Evolutionary conservation across 208 protist species (phyloP), one percentile per base, ranked within the genome.

Genomic region (Acanthamoeba lugdunensis): DNA sequence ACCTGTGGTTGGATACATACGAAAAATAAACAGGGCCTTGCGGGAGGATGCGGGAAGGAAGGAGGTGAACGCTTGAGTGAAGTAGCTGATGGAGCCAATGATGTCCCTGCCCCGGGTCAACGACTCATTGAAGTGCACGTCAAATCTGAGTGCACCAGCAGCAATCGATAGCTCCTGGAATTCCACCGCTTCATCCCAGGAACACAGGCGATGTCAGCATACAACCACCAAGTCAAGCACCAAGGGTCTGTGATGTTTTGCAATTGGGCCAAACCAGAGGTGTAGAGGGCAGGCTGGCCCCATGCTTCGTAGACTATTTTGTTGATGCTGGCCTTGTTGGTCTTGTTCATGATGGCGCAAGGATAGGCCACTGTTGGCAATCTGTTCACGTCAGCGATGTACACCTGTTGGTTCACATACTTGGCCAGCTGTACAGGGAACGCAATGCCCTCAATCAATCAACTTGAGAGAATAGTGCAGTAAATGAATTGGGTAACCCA

Each of bases 91-190:
- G 11, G 73, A n/a, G 4, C 71, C 77, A 0, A 48, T 21, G 2
- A 85, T 58, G 77, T 94, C 92, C 54, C 56, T 33, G 33, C 77
- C 71, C 6, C 71, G 30, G 7, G 92, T 90, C 6, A 94, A 23
- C 18, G 77, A 81, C 16, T 88, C 18, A 37, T 94, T 94, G 77
- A 41, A 90, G 63, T 79, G 33, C 16, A 94, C 75, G 5, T 18
- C 28, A 52, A 94, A 61, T 16, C 56, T 2, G 37, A 89, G 37
- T 9, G 30, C 69, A 21, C 25, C 61, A 45, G 0, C 41, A 2
- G 3, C 69, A 48, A 50, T 52, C 4, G 3, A 50, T 9, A 94
- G 16, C 21, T 50, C 63, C 37, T 89, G 21, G 30, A 94, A 94
- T 16, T 79, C 90, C 14, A 58, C 92, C 13, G 56, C 90, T 73